phyloP scores from a whole-genome alignment of 257 asterid genomes.

The Plantago elongata region DNA sequence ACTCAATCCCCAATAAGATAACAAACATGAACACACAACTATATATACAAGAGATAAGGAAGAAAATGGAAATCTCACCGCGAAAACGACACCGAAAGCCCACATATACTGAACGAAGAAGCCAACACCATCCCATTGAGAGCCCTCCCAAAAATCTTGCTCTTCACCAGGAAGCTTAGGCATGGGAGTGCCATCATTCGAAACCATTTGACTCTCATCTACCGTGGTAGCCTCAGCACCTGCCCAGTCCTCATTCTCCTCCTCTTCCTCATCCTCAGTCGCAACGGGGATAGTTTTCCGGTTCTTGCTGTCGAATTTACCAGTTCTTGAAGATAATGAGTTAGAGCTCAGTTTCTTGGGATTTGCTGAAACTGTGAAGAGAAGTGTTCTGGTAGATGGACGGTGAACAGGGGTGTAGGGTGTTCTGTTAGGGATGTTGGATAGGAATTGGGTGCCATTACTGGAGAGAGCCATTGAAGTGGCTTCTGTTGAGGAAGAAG shows the following conservation, averaged over 20 bases:
- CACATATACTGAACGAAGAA: conserved; percentile 87
- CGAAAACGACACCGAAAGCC: conserved; percentile 88
- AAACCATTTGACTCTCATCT: neutral
- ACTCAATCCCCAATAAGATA: too few species aligned
- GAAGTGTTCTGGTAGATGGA: conserved; percentile 26
- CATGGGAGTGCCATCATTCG: conserved; percentile 62
- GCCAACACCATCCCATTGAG: conserved; percentile 85
- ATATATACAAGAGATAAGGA: too few species aligned
- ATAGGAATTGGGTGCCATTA: conserved; percentile 42
- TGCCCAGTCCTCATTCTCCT: conserved; percentile 15
- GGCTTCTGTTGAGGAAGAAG: conserved; percentile 1
- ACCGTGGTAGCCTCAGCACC: conserved; percentile 22
- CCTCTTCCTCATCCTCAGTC: conserved; percentile 36
- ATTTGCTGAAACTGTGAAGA: conserved; percentile 52
- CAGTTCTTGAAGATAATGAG: conserved; percentile 45
- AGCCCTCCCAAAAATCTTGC: conserved; percentile 80
- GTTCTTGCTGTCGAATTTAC: conserved; percentile 76
- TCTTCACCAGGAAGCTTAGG: conserved; percentile 74
- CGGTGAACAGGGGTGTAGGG: conserved; percentile 34
- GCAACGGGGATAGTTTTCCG: conserved; percentile 40
- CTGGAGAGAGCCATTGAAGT: conserved; percentile 63
- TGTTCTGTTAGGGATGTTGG: conserved; percentile 28
- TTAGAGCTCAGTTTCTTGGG: conserved; percentile 48
- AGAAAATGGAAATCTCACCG: conserved; percentile 38
- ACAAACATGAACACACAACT: too few species aligned